Evolutionary conservation across 768 basidiomycete species (phyloP).

Genomic region (Mycena belliarum): DNA sequence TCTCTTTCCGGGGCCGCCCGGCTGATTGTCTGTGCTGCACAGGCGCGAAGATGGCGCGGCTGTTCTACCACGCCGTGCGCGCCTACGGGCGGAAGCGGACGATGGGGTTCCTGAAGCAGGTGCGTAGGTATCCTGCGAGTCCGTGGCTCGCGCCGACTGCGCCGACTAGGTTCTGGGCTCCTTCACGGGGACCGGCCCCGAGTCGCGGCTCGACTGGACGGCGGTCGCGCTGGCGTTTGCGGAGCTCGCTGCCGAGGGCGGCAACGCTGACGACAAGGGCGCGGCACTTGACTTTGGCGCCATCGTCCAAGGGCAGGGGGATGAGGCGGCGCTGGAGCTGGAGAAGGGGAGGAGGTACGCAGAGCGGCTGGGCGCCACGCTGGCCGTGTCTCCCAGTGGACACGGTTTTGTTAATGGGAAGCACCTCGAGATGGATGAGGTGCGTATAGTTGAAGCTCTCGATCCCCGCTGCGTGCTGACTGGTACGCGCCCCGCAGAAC

Average conservation of each 20-base stretch:
- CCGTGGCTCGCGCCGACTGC: too few species aligned
- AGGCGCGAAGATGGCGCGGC: constrained; percentile 70
- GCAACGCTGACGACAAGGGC: neutral
- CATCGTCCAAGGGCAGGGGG: constrained; percentile 35
- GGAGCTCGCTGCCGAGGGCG: neutral
- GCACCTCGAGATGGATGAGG: constrained; percentile 66
- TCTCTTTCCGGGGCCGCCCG: neutral
- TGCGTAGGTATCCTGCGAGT: constrained; percentile 32
- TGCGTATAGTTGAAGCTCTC: constrained; percentile 32
- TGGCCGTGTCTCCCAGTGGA: constrained; percentile 45
- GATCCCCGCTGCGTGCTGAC: neutral
- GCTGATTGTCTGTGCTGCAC: neutral
- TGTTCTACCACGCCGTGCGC: constrained; percentile 68
- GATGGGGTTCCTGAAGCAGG: constrained; percentile 57
- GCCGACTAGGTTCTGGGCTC: constrained; percentile 1
- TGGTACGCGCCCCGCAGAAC: constrained; percentile 40
- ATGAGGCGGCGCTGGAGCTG: constrained; percentile 30
- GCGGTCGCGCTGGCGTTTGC: neutral
- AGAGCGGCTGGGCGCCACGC: constrained; percentile 55
- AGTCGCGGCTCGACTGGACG: constrained; percentile 7
- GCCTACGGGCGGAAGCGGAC: constrained; percentile 66
- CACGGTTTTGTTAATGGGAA: constrained; percentile 92
- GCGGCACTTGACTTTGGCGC: constrained; percentile 33
- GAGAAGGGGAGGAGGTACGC: constrained; percentile 54
- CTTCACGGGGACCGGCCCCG: neutral